Conservation (phyloP, 371 early-diverging fungal genomes). For the Syncephalastrum contaminatum region DNA sequence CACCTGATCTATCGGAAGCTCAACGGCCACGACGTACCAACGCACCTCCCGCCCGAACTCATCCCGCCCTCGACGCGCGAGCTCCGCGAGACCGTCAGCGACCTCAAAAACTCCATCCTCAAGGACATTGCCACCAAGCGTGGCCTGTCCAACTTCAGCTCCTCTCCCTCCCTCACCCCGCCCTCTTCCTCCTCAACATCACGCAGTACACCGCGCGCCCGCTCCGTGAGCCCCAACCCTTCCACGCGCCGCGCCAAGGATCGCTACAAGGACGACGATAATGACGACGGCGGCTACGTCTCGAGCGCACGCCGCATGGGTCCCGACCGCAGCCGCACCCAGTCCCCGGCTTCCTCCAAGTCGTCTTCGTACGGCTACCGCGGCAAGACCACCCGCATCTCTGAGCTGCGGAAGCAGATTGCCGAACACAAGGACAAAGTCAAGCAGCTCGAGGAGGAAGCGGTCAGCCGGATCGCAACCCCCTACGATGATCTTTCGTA, state of each 20-base stretch:
- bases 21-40: conserved; percentile 79
- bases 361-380: conserved; percentile 42
- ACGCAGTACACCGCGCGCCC: conserved; percentile 13
- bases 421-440: conserved; percentile 45
- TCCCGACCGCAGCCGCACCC: conserved; percentile 46
- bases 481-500: conserved; percentile 23
- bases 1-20: conserved; percentile 84
- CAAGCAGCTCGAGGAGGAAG: conserved; percentile 28
- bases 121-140: conserved; percentile 48
- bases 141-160: conserved; percentile 37
- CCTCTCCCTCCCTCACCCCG: conserved; percentile 27
- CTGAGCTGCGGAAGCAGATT: conserved; percentile 59
- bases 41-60: conserved; percentile 74
- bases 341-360: conserved; percentile 22
- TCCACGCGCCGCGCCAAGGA: conserved; percentile 16
- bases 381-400: conserved; percentile 49
- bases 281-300: conserved; percentile 55
- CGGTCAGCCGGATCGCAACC: conserved; percentile 20
- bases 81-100: conserved; percentile 55
- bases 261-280: conserved; percentile 32
- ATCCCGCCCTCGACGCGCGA: conserved; percentile 78
- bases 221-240: conserved; percentile 25
- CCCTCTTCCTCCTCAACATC: conserved; percentile 2
- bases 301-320: conserved; percentile 62
- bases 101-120: conserved; percentile 54